Evolutionary conservation across 208 protist species (phyloP), one percentile per base, ranked within the genome.

Genomic region (Angomonas ambiguus): DNA sequence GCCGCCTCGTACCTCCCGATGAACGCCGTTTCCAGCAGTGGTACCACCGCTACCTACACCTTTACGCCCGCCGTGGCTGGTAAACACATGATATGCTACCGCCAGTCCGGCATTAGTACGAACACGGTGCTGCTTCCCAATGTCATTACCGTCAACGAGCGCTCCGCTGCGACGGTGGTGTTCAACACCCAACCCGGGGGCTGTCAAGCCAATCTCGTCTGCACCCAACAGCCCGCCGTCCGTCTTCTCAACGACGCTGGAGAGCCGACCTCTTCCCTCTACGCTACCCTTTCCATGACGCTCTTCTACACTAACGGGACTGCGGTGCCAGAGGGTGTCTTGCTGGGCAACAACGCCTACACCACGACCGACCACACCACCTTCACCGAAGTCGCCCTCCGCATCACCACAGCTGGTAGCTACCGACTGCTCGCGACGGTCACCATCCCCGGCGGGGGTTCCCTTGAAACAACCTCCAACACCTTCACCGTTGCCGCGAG

Each of bases 81-180:
- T 1, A 25, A 38, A 1, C 77, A 95, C 72, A 82, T 79, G 53
- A 69, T 92, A 3, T 95, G 90, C 74, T 92, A 82, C 65, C 70
- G 60, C 22, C 24, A 65, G 38, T 62, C 65, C 2, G 34, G 25
- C 3, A 45, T 2, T 41, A 13, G 34, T 41, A 42, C 63, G 59
- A 8, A 60, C 77, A 62, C 58, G 28, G 49, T 80, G 10, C 65
- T 85, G 6, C 48, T 92, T 16, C 42, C 80, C 18, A 62, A 56
- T 22, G 25, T 33, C 48, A 67, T 95, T 0, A 68, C 16, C 25
- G 71, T 91, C 4, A 45, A 31, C 6, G 69, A 72, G 58, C 72
- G 76, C 45, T 83, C 73, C 24, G 90, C 76, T 20, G 67, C 66
- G 2, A 31, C 59, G 18, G 85, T 78, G 13, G 59, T 65, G 31